phyloP scores from a whole-genome alignment of 768 basidiomycete genomes.

The Pulveroboletus ravenelii region DNA sequence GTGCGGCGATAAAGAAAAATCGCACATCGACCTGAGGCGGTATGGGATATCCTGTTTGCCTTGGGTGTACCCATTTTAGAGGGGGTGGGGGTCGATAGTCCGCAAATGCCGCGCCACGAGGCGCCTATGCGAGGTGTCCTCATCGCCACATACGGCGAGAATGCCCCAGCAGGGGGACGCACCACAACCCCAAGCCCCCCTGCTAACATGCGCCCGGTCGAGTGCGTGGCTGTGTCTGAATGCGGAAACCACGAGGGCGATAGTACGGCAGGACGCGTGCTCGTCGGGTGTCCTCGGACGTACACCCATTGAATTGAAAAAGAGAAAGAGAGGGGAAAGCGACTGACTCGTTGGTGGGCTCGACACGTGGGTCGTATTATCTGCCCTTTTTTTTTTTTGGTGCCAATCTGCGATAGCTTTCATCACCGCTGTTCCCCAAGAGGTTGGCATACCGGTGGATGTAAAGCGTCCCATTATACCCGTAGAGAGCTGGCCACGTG shows the following conservation, averaged over 20 bases:
- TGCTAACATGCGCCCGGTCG: not conserved
- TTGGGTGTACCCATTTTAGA: too few species aligned
- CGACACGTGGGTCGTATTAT: slow-evolving; percentile 6
- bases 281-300: slow-evolving; percentile 15
- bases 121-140: not conserved
- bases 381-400: too few species aligned
- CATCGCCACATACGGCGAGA: not conserved
- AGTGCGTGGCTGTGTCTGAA: slow-evolving; percentile 6
- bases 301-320: not conserved
- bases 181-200: not conserved
- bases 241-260: slow-evolving; percentile 13
- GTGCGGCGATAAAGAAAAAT: too few species aligned
- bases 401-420: not conserved
- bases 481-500: not conserved
- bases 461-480: not conserved
- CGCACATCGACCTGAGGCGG: too few species aligned
- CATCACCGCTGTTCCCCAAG: too few species aligned
- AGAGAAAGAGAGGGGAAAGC: not conserved
- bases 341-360: not conserved
- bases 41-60: too few species aligned
- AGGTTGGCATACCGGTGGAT: too few species aligned
- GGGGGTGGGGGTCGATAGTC: too few species aligned
- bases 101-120: too few species aligned
- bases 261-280: slow-evolving; percentile 11
- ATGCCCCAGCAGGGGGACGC: not conserved